Conservation (phyloP, 2,329 filamentous ascomycete genomes). For the Fusarium mundagurra region DNA sequence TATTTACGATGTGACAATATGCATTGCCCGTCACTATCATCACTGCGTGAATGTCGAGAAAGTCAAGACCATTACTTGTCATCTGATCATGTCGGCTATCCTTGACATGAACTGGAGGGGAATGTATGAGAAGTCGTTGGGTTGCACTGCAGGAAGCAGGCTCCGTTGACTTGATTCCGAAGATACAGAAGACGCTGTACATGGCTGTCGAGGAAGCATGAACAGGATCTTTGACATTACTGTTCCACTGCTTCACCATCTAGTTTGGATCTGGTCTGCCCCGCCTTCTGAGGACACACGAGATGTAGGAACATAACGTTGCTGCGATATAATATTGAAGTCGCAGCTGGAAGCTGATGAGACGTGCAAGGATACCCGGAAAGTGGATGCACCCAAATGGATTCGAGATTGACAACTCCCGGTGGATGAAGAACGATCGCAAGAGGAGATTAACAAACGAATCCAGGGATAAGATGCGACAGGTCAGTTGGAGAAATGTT, state of each 20-base stretch:
- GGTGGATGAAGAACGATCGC: neutral
- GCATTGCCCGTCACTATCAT: neutral
- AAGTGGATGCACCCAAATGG: conserved; percentile 8
- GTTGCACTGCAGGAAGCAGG: neutral
- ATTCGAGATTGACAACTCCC: neutral
- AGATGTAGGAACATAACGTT: conserved; percentile 11
- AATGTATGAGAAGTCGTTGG: neutral
- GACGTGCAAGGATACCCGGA: neutral
- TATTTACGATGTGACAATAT: neutral
- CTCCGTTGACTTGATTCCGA: neutral
- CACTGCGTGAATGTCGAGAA: neutral
- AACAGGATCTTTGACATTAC: neutral
- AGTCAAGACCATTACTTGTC: neutral
- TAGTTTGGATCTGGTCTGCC: neutral
- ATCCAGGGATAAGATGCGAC: neutral
- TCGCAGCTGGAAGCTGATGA: neutral
- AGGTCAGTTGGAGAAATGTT: neutral
- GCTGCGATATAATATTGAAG: neutral
- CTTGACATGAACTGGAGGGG: neutral
- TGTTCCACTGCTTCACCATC: conserved; percentile 10
- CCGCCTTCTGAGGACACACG: conserved; percentile 11
- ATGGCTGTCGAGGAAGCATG: neutral
- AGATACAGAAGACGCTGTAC: conserved; percentile 6
- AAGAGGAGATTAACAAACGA: neutral
- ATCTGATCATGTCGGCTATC: neutral